Percentiles rank a stretch among this genome's conserved stretches.
Evolutionary conservation across 139 green algal genomes (phyloP).

Genomic region (Medakamo hakoo): DNA sequence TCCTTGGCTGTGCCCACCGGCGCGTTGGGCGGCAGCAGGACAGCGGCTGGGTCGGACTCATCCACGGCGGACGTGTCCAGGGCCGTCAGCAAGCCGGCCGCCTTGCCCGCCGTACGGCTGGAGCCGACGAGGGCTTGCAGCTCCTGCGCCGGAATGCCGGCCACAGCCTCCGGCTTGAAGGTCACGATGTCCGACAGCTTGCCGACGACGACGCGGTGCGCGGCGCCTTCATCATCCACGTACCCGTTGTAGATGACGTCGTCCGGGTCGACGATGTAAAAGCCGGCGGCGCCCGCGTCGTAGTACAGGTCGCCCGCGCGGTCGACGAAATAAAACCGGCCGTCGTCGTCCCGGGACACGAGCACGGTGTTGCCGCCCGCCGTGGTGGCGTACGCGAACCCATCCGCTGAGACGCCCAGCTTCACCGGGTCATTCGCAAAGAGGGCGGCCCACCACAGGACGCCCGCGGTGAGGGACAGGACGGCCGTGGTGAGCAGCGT

Average conservation of each 20-base stretch:
- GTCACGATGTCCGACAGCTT: constrained; percentile 19
- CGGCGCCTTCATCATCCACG: constrained; percentile 12
- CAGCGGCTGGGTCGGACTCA: too few relatives aligned
- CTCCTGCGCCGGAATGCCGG: constrained; percentile 14
- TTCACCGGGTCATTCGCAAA: neutral
- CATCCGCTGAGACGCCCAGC: neutral
- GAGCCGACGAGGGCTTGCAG: too few relatives aligned
- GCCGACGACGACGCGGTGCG: constrained; percentile 15
- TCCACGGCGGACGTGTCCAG: neutral
- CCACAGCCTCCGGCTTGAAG: constrained; percentile 14
- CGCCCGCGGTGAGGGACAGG: neutral
- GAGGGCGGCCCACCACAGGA: neutral
- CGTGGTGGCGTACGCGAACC: neutral
- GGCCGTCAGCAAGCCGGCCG: constrained; percentile 6
- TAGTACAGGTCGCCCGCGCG: constrained; percentile 34
- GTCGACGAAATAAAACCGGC: constrained; percentile 27
- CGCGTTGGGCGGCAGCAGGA: constrained; percentile 19
- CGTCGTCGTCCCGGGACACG: constrained; percentile 7
- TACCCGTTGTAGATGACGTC: constrained; percentile 22
- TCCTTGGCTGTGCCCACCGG: neutral
- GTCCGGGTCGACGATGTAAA: constrained; percentile 21
- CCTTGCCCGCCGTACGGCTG: too few relatives aligned
- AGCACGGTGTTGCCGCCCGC: neutral
- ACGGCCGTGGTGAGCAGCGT: neutral
- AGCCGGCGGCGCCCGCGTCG: constrained; percentile 19